Conservation (phyloP, 2,329 filamentous ascomycete species). For the Teratosphaeria zuluensis region DNA sequence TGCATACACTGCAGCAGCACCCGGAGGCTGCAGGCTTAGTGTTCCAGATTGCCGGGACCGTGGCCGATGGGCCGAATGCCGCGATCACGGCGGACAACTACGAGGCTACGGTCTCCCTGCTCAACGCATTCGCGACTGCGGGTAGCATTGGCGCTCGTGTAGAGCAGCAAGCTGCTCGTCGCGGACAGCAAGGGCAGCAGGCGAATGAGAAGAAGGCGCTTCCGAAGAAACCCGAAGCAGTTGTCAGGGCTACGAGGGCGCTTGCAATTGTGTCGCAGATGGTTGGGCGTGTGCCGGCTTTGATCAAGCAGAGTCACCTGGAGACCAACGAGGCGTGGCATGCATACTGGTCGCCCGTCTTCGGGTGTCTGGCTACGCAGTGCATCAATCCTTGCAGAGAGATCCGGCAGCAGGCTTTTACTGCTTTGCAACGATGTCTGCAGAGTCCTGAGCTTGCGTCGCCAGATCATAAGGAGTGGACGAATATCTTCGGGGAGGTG, state of each 20-base stretch:
- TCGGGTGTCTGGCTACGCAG: constrained; percentile 77
- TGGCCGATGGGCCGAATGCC: constrained; percentile 62
- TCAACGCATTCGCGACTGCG: constrained; percentile 83
- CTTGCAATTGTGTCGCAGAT: constrained; percentile 73
- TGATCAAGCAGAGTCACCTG: constrained; percentile 89
- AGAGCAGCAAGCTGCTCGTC: constrained; percentile 47
- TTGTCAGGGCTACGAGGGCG: constrained; percentile 69
- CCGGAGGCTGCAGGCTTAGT: constrained; percentile 64
- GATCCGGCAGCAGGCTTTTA: constrained; percentile 80
- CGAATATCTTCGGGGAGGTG: constrained; percentile 85
- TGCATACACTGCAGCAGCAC: constrained; percentile 61
- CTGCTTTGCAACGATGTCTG: constrained; percentile 73
- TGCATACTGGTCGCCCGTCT: constrained; percentile 94
- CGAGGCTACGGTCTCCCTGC: constrained; percentile 69
- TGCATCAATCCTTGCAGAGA: constrained; percentile 92
- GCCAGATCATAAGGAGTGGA: constrained; percentile 77
- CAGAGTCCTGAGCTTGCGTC: constrained; percentile 75
- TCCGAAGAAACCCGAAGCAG: constrained; percentile 56
- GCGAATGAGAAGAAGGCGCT: constrained; percentile 13
- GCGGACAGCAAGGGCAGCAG: constrained; percentile 12
- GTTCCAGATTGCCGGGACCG: constrained; percentile 76
- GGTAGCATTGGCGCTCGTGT: constrained; percentile 62
- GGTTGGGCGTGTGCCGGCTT: constrained; percentile 67
- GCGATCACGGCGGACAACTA: constrained; percentile 95
- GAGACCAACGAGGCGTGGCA: constrained; percentile 72